phyloP scores from a whole-genome alignment of 2,329 filamentous ascomycete genomes.

The Colletotrichum sp. region DNA sequence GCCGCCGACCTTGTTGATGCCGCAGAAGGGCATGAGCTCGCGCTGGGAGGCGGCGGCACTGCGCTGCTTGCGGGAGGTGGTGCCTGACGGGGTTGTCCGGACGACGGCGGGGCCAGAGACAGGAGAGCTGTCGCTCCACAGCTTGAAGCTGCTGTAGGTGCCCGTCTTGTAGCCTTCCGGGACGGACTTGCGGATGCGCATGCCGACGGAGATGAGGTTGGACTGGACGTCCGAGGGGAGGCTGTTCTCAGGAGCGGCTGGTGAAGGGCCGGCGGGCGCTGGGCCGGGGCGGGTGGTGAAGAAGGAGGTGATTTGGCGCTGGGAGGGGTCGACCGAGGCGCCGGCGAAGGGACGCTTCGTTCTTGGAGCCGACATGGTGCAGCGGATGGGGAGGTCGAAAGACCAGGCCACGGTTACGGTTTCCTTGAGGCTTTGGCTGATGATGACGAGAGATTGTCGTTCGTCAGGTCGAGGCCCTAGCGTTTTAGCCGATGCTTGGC shows the following conservation, averaged over 20 bases:
- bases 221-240: conserved; percentile 75
- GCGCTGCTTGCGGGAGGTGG: conserved; percentile 16
- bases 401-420: not conserved
- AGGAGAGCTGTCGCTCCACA: conserved; percentile 47
- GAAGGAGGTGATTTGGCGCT: conserved; percentile 70
- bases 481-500: no score
- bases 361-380: conserved; percentile 56
- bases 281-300: conserved; percentile 42
- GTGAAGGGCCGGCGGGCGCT: conserved; percentile 20
- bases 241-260: conserved; percentile 40
- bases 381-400: not conserved
- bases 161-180: conserved; percentile 93
- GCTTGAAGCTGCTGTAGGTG: conserved; percentile 51
- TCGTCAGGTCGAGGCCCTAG: not conserved
- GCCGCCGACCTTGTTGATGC: conserved; percentile 77
- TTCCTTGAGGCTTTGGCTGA: not conserved
- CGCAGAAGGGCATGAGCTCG: conserved; percentile 82
- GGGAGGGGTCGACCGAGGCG: conserved; percentile 60
- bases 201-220: conserved; percentile 88
- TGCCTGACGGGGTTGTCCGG: conserved; percentile 23
- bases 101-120: conserved; percentile 16
- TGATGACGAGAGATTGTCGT: not conserved
- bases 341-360: conserved; percentile 68
- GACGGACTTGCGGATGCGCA: conserved; percentile 92
- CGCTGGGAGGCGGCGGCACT: conserved; percentile 39